Evolutionary conservation across 495 filamentous ascomycete species (phyloP).

Genomic region (Xylaria venustula): DNA sequence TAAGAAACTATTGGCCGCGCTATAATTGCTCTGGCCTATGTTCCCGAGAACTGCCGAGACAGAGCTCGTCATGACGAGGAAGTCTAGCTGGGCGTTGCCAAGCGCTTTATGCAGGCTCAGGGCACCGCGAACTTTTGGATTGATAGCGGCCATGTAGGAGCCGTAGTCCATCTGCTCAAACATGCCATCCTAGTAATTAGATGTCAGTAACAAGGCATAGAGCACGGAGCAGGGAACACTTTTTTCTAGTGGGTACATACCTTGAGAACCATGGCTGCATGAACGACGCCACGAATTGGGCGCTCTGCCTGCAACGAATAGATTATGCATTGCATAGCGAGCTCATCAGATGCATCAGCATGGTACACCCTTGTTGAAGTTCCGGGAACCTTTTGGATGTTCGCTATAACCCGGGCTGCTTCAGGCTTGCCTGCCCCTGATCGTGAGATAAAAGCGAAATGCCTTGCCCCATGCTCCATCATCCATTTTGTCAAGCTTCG

Average conservation of each 20-base stretch:
- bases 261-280: slow-evolving; percentile 38
- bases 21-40: slow-evolving; percentile 55
- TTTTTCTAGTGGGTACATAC: slow-evolving; percentile 10
- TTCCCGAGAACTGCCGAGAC: slow-evolving; percentile 50
- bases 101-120: slow-evolving; percentile 37
- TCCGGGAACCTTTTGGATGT: slow-evolving; percentile 18
- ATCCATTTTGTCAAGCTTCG: slow-evolving; percentile 50
- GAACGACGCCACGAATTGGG: slow-evolving; percentile 34
- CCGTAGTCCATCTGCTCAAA: slow-evolving; percentile 15
- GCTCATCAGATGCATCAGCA: slow-evolving; percentile 26
- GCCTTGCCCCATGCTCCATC: slow-evolving; percentile 45
- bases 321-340: slow-evolving; percentile 17
- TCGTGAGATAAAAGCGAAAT: slow-evolving; percentile 52
- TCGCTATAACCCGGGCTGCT: slow-evolving; percentile 21
- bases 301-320: slow-evolving; percentile 18
- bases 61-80: slow-evolving; percentile 53
- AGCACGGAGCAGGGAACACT: background rate
- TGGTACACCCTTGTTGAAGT: slow-evolving; percentile 23
- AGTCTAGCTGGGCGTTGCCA: slow-evolving; percentile 46
- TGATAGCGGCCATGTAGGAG: slow-evolving; percentile 16
- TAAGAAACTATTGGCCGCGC: slow-evolving; percentile 55
- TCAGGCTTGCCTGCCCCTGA: slow-evolving; percentile 30
- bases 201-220: slow-evolving; percentile 6
- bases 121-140: slow-evolving; percentile 42
- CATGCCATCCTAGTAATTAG: slow-evolving; percentile 13